These are phyloP conservation scores for Colletotrichum sidae DNA, from an alignment of 2,329 filamentous ascomycete genomes.

Conservation along the genomic window DNA sequence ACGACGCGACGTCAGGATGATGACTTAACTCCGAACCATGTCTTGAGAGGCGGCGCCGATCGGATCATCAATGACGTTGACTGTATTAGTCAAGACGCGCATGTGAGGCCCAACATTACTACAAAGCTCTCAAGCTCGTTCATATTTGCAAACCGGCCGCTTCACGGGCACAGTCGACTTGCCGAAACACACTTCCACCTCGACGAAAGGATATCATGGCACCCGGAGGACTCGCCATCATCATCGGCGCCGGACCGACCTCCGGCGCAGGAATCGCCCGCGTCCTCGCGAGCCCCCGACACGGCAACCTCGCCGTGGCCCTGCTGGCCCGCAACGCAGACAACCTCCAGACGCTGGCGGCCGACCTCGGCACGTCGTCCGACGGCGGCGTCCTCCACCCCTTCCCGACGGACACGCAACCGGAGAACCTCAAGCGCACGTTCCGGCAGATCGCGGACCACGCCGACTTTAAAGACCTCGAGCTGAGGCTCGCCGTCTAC, in stretches of 20 bases:
- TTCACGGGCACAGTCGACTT: not conserved
- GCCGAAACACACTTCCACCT: not conserved
- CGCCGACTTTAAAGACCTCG: conserved; percentile 59
- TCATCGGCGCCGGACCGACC: conserved; percentile 62
- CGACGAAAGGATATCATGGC: conserved; percentile 48
- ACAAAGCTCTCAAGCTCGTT: not conserved
- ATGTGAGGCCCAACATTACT: not conserved
- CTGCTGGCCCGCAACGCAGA: conserved; percentile 62
- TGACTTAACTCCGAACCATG: conserved; percentile 20
- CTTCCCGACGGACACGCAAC: conserved; percentile 63
- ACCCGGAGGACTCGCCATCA: conserved; percentile 60
- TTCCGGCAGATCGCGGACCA: conserved; percentile 63
- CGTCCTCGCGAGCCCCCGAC: conserved; percentile 60
- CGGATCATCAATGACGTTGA: conserved; percentile 31
- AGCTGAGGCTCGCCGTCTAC: conserved; percentile 64
- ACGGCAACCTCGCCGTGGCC: conserved; percentile 67
- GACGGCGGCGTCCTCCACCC: conserved; percentile 60
- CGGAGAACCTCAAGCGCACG: conserved; percentile 56
- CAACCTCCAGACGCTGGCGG: conserved; percentile 54
- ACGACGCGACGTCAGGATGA: conserved; percentile 4
- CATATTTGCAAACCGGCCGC: not conserved
- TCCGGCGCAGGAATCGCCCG: conserved; percentile 67
- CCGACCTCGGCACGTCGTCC: conserved; percentile 53
- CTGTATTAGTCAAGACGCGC: not conserved
- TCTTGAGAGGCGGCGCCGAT: conserved; percentile 10